Conservation (phyloP, 805 yeast genomes). For the Cyberlindnera saturnus region DNA sequence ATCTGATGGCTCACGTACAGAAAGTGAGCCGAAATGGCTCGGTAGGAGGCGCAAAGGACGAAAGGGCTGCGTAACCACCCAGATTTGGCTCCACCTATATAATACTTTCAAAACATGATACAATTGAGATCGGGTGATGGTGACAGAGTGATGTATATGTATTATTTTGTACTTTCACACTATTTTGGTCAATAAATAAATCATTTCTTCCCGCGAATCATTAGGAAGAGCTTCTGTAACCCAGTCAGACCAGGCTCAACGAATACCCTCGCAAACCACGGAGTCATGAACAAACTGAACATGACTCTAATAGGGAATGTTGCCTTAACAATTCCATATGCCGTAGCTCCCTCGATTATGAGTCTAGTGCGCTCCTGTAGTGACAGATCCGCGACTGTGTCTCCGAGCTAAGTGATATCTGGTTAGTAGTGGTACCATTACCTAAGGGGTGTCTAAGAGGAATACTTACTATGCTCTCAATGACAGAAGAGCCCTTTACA, state of each 20-base stretch:
- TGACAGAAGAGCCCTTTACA: conserved; percentile 50
- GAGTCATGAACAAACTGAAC: conserved; percentile 47
- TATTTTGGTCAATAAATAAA: not conserved
- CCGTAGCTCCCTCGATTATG: conserved; percentile 67
- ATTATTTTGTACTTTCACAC: not conserved
- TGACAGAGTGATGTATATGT: no score
- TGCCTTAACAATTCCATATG: conserved; percentile 64
- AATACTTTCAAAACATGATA: no score
- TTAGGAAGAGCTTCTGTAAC: conserved; percentile 3
- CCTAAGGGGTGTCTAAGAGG: not conserved
- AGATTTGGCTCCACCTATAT: no score
- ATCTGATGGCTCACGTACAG: no score
- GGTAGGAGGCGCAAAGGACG: no score
- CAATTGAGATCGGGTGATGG: no score
- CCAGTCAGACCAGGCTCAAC: conserved; percentile 37
- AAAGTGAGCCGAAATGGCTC: no score
- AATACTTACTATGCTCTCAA: conserved; percentile 43
- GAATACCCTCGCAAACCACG: conserved; percentile 48
- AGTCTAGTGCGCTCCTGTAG: conserved; percentile 48
- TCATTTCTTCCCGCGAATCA: conserved; percentile 1
- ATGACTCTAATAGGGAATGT: conserved; percentile 48
- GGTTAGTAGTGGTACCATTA: conserved; percentile 16
- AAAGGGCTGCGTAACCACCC: no score
- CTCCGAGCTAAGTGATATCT: conserved; percentile 13
- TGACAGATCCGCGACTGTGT: conserved; percentile 25